Conservation (phyloP, 306 rosid species). For the Cercis canadensis region DNA sequence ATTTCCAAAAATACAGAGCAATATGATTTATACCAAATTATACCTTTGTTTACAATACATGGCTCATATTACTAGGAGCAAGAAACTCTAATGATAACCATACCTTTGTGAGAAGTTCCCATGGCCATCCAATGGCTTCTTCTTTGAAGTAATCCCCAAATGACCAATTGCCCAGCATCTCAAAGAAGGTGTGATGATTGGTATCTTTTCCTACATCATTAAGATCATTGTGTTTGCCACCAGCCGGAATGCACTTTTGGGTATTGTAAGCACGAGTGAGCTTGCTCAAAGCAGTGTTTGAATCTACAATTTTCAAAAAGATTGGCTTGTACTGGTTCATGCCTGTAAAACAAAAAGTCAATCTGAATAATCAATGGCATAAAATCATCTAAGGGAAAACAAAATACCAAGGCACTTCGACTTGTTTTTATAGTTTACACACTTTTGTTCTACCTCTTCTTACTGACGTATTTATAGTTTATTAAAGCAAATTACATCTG, state of each 20-base stretch:
- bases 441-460: too few species aligned
- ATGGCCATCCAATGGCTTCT: slow-evolving; percentile 91
- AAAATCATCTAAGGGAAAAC: not conserved
- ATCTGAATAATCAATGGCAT: slow-evolving; percentile 3
- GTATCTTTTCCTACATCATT: slow-evolving; percentile 99
- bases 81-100: slow-evolving; percentile 33
- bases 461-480: too few species aligned
- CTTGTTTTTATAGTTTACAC: too few species aligned
- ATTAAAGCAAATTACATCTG: not conserved
- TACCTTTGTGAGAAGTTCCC: slow-evolving; percentile 91
- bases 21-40: slow-evolving; percentile 14
- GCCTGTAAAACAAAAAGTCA: slow-evolving; percentile 52
- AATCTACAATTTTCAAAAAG: slow-evolving; percentile 87
- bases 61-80: not conserved
- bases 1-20: not conserved
- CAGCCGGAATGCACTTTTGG: slow-evolving; percentile 95
- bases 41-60: slow-evolving; percentile 12
- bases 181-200: slow-evolving; percentile 96
- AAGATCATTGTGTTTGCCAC: slow-evolving; percentile 96
- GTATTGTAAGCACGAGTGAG: slow-evolving; percentile 89
- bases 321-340: slow-evolving; percentile 98
- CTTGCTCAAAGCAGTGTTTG: slow-evolving; percentile 78
- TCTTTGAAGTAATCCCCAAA: slow-evolving; percentile 91
- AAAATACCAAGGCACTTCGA: not conserved
- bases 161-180: slow-evolving; percentile 99